Conservation (phyloP, 192 early-diverging fungal genomes). For the Linnemannia elongata region DNA sequence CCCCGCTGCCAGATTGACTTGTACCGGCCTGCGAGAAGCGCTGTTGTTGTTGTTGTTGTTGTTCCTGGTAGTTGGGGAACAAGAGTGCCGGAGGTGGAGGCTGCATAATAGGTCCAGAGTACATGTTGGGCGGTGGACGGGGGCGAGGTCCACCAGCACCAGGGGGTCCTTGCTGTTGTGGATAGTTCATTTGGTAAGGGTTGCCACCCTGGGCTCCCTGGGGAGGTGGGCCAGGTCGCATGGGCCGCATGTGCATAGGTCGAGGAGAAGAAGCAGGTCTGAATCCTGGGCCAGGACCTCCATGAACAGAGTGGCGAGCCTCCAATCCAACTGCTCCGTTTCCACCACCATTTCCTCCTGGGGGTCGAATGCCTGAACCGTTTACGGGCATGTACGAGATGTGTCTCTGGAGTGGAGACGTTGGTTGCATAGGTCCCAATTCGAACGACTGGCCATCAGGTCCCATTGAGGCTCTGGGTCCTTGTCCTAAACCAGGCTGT, state of each 20-base stretch:
- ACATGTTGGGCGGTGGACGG: slow-evolving; percentile 5
- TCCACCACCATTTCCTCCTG: slow-evolving; percentile 6
- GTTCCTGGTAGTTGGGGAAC: slow-evolving; percentile 24
- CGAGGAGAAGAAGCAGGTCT: slow-evolving; percentile 10
- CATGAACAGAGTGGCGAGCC: slow-evolving; percentile 25
- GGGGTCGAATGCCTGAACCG: not conserved
- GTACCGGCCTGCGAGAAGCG: not conserved
- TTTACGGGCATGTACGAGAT: not conserved
- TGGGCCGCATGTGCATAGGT: slow-evolving; percentile 25
- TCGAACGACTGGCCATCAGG: slow-evolving; percentile 35
- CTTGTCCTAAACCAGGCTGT: slow-evolving; percentile 14
- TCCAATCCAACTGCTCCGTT: slow-evolving; percentile 17
- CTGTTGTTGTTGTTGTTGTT: slow-evolving; percentile 19
- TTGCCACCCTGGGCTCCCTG: not conserved
- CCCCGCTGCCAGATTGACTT: not conserved
- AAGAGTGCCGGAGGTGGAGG: slow-evolving; percentile 17
- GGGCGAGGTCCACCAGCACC: slow-evolving; percentile 10
- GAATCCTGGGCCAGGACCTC: slow-evolving; percentile 7
- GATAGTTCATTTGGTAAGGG: not conserved
- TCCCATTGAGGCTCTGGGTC: slow-evolving; percentile 1
- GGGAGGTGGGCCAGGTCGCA: slow-evolving; percentile 9
- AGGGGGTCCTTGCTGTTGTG: not conserved
- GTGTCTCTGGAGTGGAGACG: not conserved
- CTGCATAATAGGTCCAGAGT: slow-evolving; percentile 1
- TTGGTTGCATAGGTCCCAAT: slow-evolving; percentile 20